phyloP scores from a whole-genome alignment of 1,139 yeast species.

The Ogataea hybrid region DNA sequence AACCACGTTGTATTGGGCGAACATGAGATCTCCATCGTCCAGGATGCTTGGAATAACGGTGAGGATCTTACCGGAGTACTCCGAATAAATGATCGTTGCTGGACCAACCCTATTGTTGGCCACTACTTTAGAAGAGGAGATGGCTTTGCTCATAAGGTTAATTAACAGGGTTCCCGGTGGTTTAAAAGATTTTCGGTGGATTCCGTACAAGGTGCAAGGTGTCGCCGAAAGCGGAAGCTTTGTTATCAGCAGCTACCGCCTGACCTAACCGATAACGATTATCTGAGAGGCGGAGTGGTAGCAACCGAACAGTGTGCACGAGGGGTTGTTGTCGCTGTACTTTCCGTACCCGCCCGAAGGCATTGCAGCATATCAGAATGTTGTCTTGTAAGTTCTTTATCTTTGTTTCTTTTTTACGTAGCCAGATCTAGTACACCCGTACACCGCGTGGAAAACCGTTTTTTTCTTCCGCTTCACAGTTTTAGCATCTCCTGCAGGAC shows the following conservation, averaged over 20 bases:
- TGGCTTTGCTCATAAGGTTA: conserved; percentile 39
- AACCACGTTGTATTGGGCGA: conserved; percentile 40
- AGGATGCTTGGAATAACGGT: conserved; percentile 43
- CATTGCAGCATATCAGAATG: background rate
- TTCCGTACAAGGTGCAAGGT: conserved; percentile 12
- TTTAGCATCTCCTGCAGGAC: conserved; percentile 23
- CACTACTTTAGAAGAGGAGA: conserved; percentile 65
- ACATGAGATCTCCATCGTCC: conserved; percentile 37
- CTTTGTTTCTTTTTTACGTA: conserved; percentile 15
- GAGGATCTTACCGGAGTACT: conserved; percentile 63
- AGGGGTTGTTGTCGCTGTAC: too few species aligned
- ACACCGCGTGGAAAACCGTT: conserved; percentile 2
- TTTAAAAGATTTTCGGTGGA: conserved; percentile 7
- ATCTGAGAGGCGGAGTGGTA: background rate
- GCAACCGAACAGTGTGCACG: background rate
- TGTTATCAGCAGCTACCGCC: conserved; percentile 1
- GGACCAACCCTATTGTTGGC: conserved; percentile 48
- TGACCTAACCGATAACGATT: background rate
- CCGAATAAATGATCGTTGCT: conserved; percentile 68
- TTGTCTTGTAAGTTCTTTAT: conserved; percentile 1
- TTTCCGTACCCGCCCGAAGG: background rate
- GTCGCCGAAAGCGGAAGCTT: conserved; percentile 6
- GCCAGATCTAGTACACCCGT: conserved; percentile 1
- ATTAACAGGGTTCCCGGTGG: background rate
- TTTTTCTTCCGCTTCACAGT: conserved; percentile 1